Conservation (phyloP, 228 moss, liverwort and hornwort genomes). For the Sphagnum fallax region DNA sequence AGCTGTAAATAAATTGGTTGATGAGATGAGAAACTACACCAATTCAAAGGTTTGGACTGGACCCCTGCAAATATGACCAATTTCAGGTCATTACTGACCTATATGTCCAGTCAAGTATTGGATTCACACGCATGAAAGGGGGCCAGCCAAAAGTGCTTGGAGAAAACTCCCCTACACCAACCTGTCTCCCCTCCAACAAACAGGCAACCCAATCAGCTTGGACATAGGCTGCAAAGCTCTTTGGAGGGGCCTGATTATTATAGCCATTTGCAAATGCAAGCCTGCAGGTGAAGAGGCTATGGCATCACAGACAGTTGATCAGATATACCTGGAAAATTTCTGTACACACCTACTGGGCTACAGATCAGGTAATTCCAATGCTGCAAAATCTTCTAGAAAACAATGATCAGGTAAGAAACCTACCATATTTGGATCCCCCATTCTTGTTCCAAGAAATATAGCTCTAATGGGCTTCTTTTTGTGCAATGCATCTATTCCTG, state of each 20-base stretch:
- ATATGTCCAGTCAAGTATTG: constrained; percentile 31
- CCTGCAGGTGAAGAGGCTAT: not conserved
- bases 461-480: constrained; percentile 22
- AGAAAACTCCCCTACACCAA: constrained; percentile 25
- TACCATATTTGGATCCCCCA: constrained; percentile 31
- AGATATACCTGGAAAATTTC: no score
- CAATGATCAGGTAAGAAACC: not conserved
- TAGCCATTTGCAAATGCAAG: not conserved
- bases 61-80: no score
- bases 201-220: not conserved
- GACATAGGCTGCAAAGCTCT: no score
- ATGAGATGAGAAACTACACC: no score
- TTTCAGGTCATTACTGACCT: constrained; percentile 2
- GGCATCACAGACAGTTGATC: no score
- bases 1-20: no score
- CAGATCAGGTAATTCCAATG: no score
- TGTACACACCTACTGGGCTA: no score
- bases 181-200: constrained; percentile 2
- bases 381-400: no score
- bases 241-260: no score
- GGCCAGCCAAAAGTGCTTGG: constrained; percentile 29
- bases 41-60: no score
- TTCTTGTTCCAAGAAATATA: constrained; percentile 26
- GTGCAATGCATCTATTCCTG: constrained; percentile 19
- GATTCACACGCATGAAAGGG: constrained; percentile 31